Conservation (phyloP, 139 green algal species). For the Zygnema circumcarinatum region DNA sequence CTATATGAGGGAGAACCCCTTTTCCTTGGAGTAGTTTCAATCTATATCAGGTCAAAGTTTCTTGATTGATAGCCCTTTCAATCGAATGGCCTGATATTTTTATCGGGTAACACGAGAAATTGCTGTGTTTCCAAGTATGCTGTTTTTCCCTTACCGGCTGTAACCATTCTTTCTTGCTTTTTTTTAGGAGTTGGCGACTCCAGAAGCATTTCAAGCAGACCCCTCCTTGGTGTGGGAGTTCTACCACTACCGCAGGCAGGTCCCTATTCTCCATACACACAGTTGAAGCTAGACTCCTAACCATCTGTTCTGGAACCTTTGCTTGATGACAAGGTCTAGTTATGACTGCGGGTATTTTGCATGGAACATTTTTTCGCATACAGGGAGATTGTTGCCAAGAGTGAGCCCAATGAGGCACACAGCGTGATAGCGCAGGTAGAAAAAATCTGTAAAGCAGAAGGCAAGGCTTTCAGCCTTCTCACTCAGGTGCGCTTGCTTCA, state of each 20-base stretch:
- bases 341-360: too few relatives aligned
- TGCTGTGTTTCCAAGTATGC: neutral
- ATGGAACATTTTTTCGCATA: neutral
- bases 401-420: slow-evolving; percentile 50
- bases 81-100: too few relatives aligned
- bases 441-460: slow-evolving; percentile 26
- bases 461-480: slow-evolving; percentile 62
- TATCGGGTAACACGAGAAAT: neutral
- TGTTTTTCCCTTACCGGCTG: too few relatives aligned
- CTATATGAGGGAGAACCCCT: too few relatives aligned
- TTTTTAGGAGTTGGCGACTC: slow-evolving; percentile 62
- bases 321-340: too few relatives aligned
- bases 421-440: slow-evolving; percentile 57
- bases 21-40: neutral
- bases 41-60: neutral
- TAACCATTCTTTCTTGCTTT: too few relatives aligned
- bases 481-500: slow-evolving; percentile 38
- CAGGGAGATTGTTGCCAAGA: slow-evolving; percentile 31
- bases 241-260: slow-evolving; percentile 57
- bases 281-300: too few relatives aligned
- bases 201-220: slow-evolving; percentile 64
- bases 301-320: too few relatives aligned
- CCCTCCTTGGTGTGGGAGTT: slow-evolving; percentile 72
- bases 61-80: too few relatives aligned
- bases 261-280: slow-evolving; percentile 24